Evolutionary conservation across 257 asterid species (phyloP), one percentile per base, ranked within the genome.

Genomic region (Ilex asprella): DNA sequence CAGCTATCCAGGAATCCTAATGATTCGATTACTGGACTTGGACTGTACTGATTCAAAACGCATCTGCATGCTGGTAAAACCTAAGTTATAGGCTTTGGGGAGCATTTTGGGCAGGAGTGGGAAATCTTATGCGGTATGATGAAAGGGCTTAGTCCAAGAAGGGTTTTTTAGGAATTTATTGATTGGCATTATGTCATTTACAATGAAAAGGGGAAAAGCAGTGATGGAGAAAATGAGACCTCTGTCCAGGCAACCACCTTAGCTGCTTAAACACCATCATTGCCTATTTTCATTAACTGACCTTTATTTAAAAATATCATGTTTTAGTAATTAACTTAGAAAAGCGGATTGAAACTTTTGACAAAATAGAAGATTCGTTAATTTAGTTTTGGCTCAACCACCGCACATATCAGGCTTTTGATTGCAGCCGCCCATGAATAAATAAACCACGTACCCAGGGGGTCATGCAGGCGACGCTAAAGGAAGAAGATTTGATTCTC

Each of bases 351-450:
- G 43, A 44, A 31, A 49, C 77, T 56, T 67, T 60, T 46, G n/a
- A 46, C n/a, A 10, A 10, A 46, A 46, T 30, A 39, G 41, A 71
- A 64, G 69, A 70, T 71, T 72, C 60, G 35, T 57, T 31, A 55
- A 31, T 58, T 69, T 12, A 61, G 31, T 64, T 29, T n/a, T 10
- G 63, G 64, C 70, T 58, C 58, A 61, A 70, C 63, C 31, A 62
- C 72, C 70, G 66, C 75, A 52, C 58, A 43, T 56, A 52, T 44
- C 43, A 61, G 31, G 52, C 68, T 52, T 62, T 46, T 21, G 56
- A 59, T 62, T 76, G 47, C 64, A 61, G 55, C 73, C 68, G 54
- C 39, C 63, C 68, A n/a, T 35, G 43, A 58, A 43, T 60, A 61
- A 64, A 63, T 30, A 47, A 64, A 12, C 60, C 63, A 7, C 54